Base-by-base conservation (phyloP, 208 protist genomes). In the Crithidia expoeki region DNA sequence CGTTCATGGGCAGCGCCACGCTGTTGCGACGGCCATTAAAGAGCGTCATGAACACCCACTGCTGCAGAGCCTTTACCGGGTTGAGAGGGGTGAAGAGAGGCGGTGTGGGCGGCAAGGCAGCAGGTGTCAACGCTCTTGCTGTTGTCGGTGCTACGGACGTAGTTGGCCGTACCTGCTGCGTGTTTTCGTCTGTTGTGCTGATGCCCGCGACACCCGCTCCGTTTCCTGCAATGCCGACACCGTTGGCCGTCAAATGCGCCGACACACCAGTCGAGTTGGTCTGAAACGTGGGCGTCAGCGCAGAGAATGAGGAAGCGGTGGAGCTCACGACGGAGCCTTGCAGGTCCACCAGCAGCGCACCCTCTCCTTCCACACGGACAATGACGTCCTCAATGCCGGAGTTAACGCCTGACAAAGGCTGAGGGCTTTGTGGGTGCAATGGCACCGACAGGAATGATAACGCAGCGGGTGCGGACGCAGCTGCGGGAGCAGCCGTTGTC, bases 21-120 rank as follows among this genome's bases (percentile, higher is more conserved):
- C 27, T 21, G 30, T 34, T 56, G 38, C 72, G 72, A 25, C 72
- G 72, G 28, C 72, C 64, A 27, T 68, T 66, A 32, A 77, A 77
- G 40, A 77, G 72, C 0, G 72, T 67, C 49, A 77, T 60, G 32
- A 77, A 77, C 2, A 40, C 19, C 72, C 72, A 77, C 50, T 72
- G 72, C 72, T 77, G 72, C 49, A 77, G 33, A 21, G 72, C 72
- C 49, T 53, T 59, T 0, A 61, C 49, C 3, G 72, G 63, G 44
- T 77, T 72, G 27, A 67, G 16, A 0, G 64, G 64, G 7, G 40
- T 19, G 16, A 77, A 77, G 38, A 77, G 44, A 4, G 59, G 58
- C 2, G 58, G 42, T 2, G 25, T 10, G 58, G 5, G 25, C 25
- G 3, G 56, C 63, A 57, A 55, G 27, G 42, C 32, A 4, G 53